Evolutionary conservation across 768 basidiomycete species (phyloP).

Genomic region (Lentinus tigrinus): DNA sequence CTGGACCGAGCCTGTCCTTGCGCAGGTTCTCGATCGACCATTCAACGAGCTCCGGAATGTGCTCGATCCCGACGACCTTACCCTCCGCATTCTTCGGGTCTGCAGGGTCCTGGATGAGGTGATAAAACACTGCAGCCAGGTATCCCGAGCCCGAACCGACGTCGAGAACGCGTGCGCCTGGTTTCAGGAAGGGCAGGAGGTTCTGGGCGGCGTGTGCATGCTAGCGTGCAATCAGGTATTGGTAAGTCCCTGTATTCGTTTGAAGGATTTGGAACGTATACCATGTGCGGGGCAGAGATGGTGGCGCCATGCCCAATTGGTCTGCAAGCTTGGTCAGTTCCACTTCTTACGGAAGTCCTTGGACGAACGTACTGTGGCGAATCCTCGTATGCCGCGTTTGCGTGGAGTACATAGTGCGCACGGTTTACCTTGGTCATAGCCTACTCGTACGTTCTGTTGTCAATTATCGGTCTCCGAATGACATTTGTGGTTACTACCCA

Average conservation of each 20-base stretch:
- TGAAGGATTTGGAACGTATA: conserved; percentile 33
- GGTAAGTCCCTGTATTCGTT: too few relatives aligned
- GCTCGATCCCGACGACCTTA: conserved; percentile 87
- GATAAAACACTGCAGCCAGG: conserved; percentile 76
- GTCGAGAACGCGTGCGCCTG: conserved; percentile 79
- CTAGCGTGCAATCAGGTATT: too few relatives aligned
- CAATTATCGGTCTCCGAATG: neutral
- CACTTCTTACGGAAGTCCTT: neutral
- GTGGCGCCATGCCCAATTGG: conserved; percentile 82
- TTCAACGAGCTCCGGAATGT: conserved; percentile 75
- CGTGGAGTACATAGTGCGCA: conserved; percentile 42
- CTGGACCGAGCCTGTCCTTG: conserved; percentile 58
- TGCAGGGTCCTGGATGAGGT: conserved; percentile 48
- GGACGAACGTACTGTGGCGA: conserved; percentile 41
- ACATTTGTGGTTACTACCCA: conserved; percentile 30
- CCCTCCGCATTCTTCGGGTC: conserved; percentile 21
- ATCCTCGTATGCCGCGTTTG: conserved; percentile 44
- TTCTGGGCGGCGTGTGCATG: conserved; percentile 86
- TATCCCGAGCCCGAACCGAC: conserved; percentile 91
- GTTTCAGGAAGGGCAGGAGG: conserved; percentile 67
- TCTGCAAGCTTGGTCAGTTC: too few relatives aligned
- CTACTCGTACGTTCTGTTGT: conserved; percentile 26
- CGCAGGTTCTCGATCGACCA: conserved; percentile 69
- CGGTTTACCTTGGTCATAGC: conserved; percentile 49
- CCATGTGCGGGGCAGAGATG: conserved; percentile 97